Evolutionary conservation across 148 eudicot species (phyloP), one percentile per base, ranked within the genome.

Genomic region (Vaccinium corymbosum): DNA sequence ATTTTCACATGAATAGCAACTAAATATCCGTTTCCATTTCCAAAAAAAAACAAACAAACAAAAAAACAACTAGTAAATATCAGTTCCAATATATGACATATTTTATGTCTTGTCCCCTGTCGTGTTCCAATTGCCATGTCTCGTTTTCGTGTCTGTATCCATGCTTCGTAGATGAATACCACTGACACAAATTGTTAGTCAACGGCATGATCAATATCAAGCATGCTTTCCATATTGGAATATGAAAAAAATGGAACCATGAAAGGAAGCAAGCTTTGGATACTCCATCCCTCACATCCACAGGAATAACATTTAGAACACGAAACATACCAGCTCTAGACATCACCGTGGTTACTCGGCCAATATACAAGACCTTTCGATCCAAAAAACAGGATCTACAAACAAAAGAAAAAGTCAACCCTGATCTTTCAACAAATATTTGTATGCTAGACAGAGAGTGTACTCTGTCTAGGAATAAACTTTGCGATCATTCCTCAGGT

Each of bases 271-370:
- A 82, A 94, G 90, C 86, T 32, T 91, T 90, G 83, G 85, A 94
- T 25, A 96, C 95, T 89, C 95, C 87, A 56, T 92, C 55, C 52
- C 52, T 86, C 98, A 96, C 89, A 89, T 89, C 87, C 80, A 96
- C 88, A 55, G 98, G 95, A 80, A 92, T 87, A 80, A 98, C 98
- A 84, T 90, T 38, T 79, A 88, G 81, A 46, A 52, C 94, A 59
- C 97, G 94, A 76, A 96, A 96, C 56, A 93, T 93, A 64, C 98
- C 97, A 70, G 98, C 93, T 84, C 98, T 91, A 48, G 98, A 93
- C 90, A 96, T 46, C 95, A 90, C 91, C 56, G 97, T 79, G 32
- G 90, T 89, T 86, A 97, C 97, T 85, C 88, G 89, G 32, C 98
- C 98, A 88, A 96, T 94, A 73, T 94, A 94, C 74, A 96, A 81